Base-by-base conservation (phyloP, 2,329 filamentous ascomycete species). In the Cladosporium austrohemisphaericum region DNA sequence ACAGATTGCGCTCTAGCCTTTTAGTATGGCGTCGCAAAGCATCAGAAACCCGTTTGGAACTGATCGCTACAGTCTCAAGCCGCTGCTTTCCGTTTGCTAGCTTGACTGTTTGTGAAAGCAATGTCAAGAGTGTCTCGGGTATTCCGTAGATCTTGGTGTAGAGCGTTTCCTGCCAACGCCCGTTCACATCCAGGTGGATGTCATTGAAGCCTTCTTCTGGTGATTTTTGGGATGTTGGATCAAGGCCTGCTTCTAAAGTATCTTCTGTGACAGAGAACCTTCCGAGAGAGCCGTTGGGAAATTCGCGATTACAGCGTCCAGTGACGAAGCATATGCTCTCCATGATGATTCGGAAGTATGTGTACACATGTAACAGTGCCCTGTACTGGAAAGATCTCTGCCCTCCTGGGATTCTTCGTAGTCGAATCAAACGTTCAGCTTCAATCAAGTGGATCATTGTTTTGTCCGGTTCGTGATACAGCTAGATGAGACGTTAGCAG, bases 131-230 rank as follows among this genome's bases (percentile, higher is more conserved):
- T 5, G 41, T 45, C 29, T 45, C 41, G 5, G 41, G 41, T n/a
- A 45, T 22, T 8, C 41, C 41, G 29, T 45, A 45, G 29, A 45
- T 32, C 29, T 45, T 35, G 18, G 41, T 45, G 31, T 33, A 45
- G 29, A 45, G 41, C 1, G 41, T 45, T n/a, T 35, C 31, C 20
- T 32, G 28, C 41, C 41, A 45, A 13, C 14, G 13, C 4, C 41
- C 41, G 13, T 32, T 33, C 28, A 26, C 18, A 32, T 45, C 29
- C 7, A 45, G 29, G 13, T 45, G 41, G 4, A 45, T 45, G n/a
- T 45, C 41, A 20, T 45, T 32, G 19, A 33, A 45, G 9, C 41
- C 41, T 11, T 33, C 41, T 23, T 45, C 41, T 10, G 41, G 18
- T 32, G 41, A 23, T 19, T 45, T 45, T 9, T 33, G 16, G 3